Conservation (phyloP, 2,329 filamentous ascomycete genomes). For the Sordariomycetes sp. region DNA sequence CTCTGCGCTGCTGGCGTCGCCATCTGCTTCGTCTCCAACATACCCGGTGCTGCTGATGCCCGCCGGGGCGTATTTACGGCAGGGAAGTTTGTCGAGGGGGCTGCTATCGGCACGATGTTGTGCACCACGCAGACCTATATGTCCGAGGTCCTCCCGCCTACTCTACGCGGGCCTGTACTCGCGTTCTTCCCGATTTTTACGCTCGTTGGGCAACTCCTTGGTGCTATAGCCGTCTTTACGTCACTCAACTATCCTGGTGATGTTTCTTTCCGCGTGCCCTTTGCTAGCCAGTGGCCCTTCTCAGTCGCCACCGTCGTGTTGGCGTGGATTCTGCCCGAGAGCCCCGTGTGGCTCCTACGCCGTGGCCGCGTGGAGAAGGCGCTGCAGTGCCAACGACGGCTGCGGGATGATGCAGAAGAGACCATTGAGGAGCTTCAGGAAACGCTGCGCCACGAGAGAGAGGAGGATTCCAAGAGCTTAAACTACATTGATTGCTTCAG, state of each 20-base stretch:
- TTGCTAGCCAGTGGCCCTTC: conserved; percentile 33
- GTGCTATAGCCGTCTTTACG: conserved; percentile 27
- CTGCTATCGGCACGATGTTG: conserved; percentile 31
- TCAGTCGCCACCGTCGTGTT: conserved; percentile 28
- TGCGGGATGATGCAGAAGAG: neutral
- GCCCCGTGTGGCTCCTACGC: conserved; percentile 20
- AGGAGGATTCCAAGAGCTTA: conserved; percentile 10
- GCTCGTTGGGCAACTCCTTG: conserved; percentile 35
- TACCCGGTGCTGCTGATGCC: conserved; percentile 6
- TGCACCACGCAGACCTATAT: conserved; percentile 34
- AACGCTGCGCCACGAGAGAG: conserved; percentile 11
- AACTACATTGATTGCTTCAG: conserved; percentile 33
- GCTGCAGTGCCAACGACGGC: too few species aligned
- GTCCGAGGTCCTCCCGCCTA: conserved; percentile 34
- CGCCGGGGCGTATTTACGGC: conserved; percentile 28
- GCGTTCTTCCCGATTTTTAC: conserved; percentile 38
- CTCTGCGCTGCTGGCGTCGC: conserved; percentile 25
- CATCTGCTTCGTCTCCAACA: conserved; percentile 14
- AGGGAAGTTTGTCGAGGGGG: conserved; percentile 32
- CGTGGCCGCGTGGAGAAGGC: neutral
- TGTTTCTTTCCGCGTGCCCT: conserved; percentile 25
- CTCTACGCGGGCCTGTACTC: conserved; percentile 33
- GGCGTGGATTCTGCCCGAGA: conserved; percentile 36
- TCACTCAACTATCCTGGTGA: conserved; percentile 11
- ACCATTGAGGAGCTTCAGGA: conserved; percentile 9